Base-by-base conservation (phyloP, 129 eudicot species). In the Ambrosia artemisiifolia region DNA sequence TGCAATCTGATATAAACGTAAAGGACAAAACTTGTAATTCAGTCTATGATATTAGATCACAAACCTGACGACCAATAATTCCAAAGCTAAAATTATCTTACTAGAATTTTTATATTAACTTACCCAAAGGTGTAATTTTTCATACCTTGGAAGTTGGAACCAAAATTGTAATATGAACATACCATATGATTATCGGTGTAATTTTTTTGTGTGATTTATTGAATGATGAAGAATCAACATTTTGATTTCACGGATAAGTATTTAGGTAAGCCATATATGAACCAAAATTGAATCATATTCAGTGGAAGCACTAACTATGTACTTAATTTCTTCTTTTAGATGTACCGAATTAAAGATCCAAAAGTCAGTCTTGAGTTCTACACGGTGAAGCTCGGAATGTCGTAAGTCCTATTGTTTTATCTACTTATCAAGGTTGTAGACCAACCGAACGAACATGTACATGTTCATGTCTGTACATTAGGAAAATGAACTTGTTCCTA, bases 331-430 rank as follows among this genome's bases (percentile, higher is more conserved):
- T 48, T 67, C 36, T 72, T 72, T 51, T 86, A 95, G 97, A 95
- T 95, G 99, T 82, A 79, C 76, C 88, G 99, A 44, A 84, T 95
- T 59, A 95, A 95, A 88, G 94, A 95, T 61, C 99, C 99, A 30
- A 76, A 84, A 88, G 84, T 33, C 69, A 95, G 97, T 71, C 88
- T 95, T 68, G 73, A 80, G 33, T 95, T 95, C 83, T 95, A 95
- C 86, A 80, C 99, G 36, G 57, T 84, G 2, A 74, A 88, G 44
- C 75, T 90, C 74, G 99, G 99, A 78, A 95, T 95, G 99, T 86
- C 96, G 97, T 95, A 86, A 88, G 99, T 88, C 46, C 66, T 62
- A 54, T 66, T 48, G 19, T 79, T 77, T 65, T 60, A 71, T 65
- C n/a, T 68, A 53, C 20, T 7, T n/a, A 49, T 63, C 33, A 62